Evolutionary conservation across 2,329 filamentous ascomycete genomes (phyloP).

Genomic region (Sarocladium strictum): DNA sequence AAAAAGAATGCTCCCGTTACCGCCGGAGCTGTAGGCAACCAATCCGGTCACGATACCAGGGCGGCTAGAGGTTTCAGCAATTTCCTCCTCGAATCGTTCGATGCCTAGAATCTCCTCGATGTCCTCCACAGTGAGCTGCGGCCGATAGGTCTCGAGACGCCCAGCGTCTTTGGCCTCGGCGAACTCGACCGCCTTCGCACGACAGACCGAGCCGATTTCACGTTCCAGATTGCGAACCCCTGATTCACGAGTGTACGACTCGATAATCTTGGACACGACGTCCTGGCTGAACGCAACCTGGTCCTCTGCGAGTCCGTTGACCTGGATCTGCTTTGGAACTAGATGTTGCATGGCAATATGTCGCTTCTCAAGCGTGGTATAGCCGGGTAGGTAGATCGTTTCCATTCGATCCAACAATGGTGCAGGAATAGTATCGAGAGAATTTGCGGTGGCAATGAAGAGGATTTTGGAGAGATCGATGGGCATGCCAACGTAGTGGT

Average conservation of each 20-base stretch:
- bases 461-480: constrained; percentile 94
- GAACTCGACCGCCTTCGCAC: constrained; percentile 90
- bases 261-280: constrained; percentile 91
- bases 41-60: constrained; percentile 94
- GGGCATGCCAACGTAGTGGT: constrained; percentile 94
- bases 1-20: constrained; percentile 93
- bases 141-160: constrained; percentile 63
- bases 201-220: constrained; percentile 90
- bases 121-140: constrained; percentile 69
- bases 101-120: constrained; percentile 88
- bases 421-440: constrained; percentile 88
- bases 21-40: constrained; percentile 87
- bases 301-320: constrained; percentile 74
- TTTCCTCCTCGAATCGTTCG: constrained; percentile 91
- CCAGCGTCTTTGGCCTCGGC: constrained; percentile 80
- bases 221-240: constrained; percentile 94
- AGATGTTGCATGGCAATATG: constrained; percentile 90
- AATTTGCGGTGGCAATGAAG: constrained; percentile 96
- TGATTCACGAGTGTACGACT: constrained; percentile 91
- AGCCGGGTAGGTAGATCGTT: constrained; percentile 86
- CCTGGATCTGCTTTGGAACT: constrained; percentile 91
- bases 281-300: constrained; percentile 74
- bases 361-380: constrained; percentile 94
- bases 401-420: constrained; percentile 96
- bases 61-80: constrained; percentile 76